Percentiles rank a stretch among this genome's conserved stretches.
phyloP scores from a whole-genome alignment of 164 flowering plant species.

The Macadamia integrifolia region DNA sequence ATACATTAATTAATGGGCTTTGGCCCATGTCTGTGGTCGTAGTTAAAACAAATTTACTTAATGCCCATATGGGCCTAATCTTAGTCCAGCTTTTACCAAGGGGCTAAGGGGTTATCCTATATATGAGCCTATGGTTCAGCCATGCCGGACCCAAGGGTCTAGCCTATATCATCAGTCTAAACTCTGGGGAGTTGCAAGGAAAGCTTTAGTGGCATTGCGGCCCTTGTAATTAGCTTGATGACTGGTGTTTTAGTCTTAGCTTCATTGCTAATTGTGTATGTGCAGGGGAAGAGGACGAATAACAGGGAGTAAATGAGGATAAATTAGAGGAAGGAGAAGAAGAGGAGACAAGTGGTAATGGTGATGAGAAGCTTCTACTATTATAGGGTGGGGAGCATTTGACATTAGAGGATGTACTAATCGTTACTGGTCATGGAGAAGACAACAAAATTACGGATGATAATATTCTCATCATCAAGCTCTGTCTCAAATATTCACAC shows the following conservation, averaged over 20 bases:
- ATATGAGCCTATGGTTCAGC: too few species aligned
- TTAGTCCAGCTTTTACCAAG: too few species aligned
- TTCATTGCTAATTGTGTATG: slow-evolving; percentile 74
- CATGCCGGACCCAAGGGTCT: too few species aligned
- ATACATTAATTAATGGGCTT: too few species aligned
- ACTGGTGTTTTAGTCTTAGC: slow-evolving; percentile 74
- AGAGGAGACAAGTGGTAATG: slow-evolving; percentile 34
- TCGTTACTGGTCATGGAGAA: slow-evolving; percentile 99
- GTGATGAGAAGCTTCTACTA: slow-evolving; percentile 75
- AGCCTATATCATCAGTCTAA: too few species aligned
- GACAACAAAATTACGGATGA: slow-evolving; percentile 27
- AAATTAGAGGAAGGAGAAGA: slow-evolving; percentile 60
- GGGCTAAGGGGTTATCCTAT: too few species aligned
- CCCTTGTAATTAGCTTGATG: slow-evolving; percentile 86
- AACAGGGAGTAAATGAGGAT: slow-evolving; percentile 41
- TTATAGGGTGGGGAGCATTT: slow-evolving; percentile 96
- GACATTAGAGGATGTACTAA: slow-evolving; percentile 87
- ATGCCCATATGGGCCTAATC: too few species aligned
- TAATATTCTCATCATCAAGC: not conserved
- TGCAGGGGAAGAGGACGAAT: slow-evolving; percentile 71
- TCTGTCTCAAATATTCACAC: too few species aligned
- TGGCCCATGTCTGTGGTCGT: too few species aligned
- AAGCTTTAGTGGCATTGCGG: slow-evolving; percentile 85
- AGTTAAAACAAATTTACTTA: too few species aligned
- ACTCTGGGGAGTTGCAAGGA: slow-evolving; percentile 50